Evolutionary conservation across 73 alveolate genomes (phyloP).

Genomic region (Blepharisma japonicum): DNA sequence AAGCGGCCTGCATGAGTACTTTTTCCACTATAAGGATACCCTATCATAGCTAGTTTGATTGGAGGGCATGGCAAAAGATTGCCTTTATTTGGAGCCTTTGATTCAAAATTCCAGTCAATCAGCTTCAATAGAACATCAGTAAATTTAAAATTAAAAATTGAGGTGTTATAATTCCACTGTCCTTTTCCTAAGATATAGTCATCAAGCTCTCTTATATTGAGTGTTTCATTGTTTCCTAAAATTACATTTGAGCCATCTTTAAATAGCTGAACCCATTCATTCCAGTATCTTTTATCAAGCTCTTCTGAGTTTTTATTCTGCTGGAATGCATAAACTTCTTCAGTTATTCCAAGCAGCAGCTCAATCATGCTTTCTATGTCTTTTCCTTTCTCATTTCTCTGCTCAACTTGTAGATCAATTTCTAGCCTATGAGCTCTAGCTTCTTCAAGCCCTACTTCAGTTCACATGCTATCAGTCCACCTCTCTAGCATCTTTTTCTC

Average conservation of each 20-base stretch:
- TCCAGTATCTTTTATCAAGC: slow-evolving; percentile 79
- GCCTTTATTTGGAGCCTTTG: background rate
- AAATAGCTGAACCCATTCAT: slow-evolving; percentile 89
- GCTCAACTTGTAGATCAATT: slow-evolving; percentile 40
- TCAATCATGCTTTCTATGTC: slow-evolving; percentile 68
- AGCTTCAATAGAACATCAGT: slow-evolving; percentile 39
- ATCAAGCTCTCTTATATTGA: slow-evolving; percentile 55
- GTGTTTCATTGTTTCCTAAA: slow-evolving; percentile 39
- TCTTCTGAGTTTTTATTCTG: slow-evolving; percentile 87
- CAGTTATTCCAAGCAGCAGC: slow-evolving; percentile 86
- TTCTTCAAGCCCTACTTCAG: slow-evolving; percentile 27
- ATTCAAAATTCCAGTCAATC: slow-evolving; percentile 31
- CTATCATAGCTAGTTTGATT: slow-evolving; percentile 78
- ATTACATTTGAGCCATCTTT: slow-evolving; percentile 48
- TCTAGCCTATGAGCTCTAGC: background rate
- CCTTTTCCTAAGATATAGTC: slow-evolving; percentile 70
- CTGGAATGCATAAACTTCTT: slow-evolving; percentile 83
- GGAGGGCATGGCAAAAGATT: slow-evolving; percentile 43
- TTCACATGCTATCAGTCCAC: slow-evolving; percentile 47
- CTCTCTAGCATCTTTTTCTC: slow-evolving; percentile 71
- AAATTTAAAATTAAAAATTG: slow-evolving; percentile 33
- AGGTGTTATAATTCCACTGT: slow-evolving; percentile 59
- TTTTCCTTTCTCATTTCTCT: slow-evolving; percentile 65
- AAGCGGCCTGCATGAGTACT: slow-evolving; percentile 75
- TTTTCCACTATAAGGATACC: slow-evolving; percentile 92